phyloP scores from a whole-genome alignment of 768 basidiomycete genomes.

The Lactarius vividus region DNA sequence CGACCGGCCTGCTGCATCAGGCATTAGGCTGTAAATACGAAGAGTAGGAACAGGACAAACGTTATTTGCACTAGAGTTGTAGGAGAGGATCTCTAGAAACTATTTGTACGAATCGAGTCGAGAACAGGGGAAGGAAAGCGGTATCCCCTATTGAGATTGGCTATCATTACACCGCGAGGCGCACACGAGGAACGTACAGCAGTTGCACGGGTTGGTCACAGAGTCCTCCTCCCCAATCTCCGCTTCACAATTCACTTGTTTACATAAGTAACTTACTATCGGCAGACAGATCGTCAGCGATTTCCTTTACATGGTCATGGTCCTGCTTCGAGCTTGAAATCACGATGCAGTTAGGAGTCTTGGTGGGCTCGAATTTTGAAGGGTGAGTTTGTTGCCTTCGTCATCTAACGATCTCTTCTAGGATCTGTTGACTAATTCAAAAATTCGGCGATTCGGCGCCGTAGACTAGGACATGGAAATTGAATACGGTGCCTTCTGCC shows the following conservation, averaged over 20 bases:
- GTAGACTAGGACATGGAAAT: no score
- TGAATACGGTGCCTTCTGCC: no score
- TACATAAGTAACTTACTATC: background rate
- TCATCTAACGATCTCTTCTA: no score
- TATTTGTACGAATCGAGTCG: conserved; percentile 67
- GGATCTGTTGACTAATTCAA: no score
- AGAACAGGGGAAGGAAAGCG: background rate
- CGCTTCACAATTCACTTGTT: background rate
- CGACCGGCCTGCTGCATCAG: conserved; percentile 52
- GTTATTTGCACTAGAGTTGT: conserved; percentile 49
- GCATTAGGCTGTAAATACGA: conserved; percentile 18
- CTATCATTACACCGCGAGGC: background rate
- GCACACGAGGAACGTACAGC: background rate
- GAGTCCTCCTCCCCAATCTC: background rate
- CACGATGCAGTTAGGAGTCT: background rate
- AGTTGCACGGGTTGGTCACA: background rate
- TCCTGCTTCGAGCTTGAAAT: background rate
- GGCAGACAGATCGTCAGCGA: no score
- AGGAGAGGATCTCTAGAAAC: conserved; percentile 76
- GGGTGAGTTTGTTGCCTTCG: no score
- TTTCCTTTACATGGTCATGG: no score
- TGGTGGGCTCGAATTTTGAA: background rate
- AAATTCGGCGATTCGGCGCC: no score
- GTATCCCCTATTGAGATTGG: background rate
- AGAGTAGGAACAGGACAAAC: conserved; percentile 37